Evolutionary conservation across 2,329 filamentous ascomycete genomes (phyloP), one percentile per base, ranked within the genome.

Genomic region (Diaporthe citriasiana): DNA sequence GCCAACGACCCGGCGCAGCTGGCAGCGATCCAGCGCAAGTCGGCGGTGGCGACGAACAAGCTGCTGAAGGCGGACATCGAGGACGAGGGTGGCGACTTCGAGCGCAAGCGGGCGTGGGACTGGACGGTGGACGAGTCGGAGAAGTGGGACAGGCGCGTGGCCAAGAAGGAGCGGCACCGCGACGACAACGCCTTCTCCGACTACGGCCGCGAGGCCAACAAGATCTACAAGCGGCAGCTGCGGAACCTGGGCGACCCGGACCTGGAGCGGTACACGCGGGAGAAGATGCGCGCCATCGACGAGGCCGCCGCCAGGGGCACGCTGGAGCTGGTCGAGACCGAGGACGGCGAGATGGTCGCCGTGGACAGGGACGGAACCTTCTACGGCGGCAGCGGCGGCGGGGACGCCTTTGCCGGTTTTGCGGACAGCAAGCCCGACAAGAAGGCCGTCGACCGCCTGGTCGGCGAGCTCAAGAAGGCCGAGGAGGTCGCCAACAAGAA

Each of bases 21-120:
- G 65, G 91, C 91, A 1, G 90, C 94, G 1, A 86, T 98, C n/a
- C 92, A 93, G 77, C 93, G 95, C 76, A 95, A 95, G 80, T 94
- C 95, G 79, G 95, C 94, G 72, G 92, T 97, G 77, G 96, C 97
- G 27, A 92, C 93, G 8, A 95, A 98, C 82, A 99, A 98, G 81
- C 90, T 99, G 0, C 89, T 98, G 56, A 98, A 98, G 86, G 94
- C 95, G 5, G 95, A 98, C 79, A 92, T 95, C 1, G 94, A 95
- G 82, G 94, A 94, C 25, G 87, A 89, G 0, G 95, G 95, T 45
- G 95, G 94, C 72, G 97, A 98, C 83, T 99, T 98, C 81, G 97
- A 99, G 87, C 94, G 97, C 78, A 98, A 98, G 85, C 92, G 97
- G 53, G 97, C 97, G 1, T 99, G 97, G 97, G 97, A 98, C 85